These are phyloP conservation scores for Polyplosphaeria fusca DNA, from an alignment of 495 filamentous ascomycete species.

Conservation along the genomic window DNA sequence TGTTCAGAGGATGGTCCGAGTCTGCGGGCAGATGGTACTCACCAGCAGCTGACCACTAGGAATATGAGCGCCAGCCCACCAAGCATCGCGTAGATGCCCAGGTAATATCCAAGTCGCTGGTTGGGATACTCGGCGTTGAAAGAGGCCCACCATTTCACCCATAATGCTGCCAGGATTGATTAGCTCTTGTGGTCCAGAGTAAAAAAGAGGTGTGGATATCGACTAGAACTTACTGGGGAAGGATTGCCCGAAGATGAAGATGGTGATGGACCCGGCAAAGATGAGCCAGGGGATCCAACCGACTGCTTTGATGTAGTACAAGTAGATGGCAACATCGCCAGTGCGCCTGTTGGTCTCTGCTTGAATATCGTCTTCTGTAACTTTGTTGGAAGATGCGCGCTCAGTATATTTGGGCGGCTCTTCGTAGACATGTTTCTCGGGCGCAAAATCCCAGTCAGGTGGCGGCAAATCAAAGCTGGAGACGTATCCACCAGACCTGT, in stretches of 20 bases:
- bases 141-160: constrained; percentile 55
- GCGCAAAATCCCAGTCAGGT: constrained; percentile 25
- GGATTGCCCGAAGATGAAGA: constrained; percentile 30
- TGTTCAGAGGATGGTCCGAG: too few relatives aligned
- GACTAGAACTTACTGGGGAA: constrained; percentile 31
- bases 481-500: constrained; percentile 38
- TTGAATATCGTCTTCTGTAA: constrained; percentile 27
- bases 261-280: constrained; percentile 37
- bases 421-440: constrained; percentile 26
- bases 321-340: constrained; percentile 35
- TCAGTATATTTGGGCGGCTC: constrained; percentile 28
- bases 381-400: not conserved
- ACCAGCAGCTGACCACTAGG: constrained; percentile 50
- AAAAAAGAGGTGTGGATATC: not conserved
- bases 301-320: constrained; percentile 32
- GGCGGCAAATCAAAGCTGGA: constrained; percentile 17
- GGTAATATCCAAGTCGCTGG: constrained; percentile 46
- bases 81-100: constrained; percentile 57
- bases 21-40: constrained; percentile 2
- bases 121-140: constrained; percentile 42
- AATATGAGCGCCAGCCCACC: constrained; percentile 43
- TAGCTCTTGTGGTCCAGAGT: not conserved
- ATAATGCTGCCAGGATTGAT: constrained; percentile 42
- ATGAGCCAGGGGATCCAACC: constrained; percentile 33
- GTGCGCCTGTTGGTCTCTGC: constrained; percentile 32